Percentiles rank a stretch among this genome's conserved stretches.
Conservation (phyloP, 202 grass and related monocot species). For the Zizania palustris region DNA sequence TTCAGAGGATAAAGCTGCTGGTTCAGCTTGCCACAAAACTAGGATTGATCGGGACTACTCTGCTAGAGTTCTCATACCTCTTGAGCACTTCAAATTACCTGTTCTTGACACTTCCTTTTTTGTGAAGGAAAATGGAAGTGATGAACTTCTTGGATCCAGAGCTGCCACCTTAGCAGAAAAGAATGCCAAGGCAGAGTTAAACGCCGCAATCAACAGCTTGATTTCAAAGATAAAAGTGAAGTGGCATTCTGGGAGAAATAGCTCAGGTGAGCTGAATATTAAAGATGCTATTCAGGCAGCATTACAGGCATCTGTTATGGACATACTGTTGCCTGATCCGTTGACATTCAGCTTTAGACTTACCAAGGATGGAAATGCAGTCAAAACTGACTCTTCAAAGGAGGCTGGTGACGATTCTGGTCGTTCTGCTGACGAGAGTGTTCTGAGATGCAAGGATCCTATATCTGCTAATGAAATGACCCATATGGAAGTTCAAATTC, state of each 20-base stretch:
- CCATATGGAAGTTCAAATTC: conserved; percentile 78
- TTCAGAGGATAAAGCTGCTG: conserved; percentile 27
- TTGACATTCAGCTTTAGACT: conserved; percentile 90
- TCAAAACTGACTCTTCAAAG: conserved; percentile 31
- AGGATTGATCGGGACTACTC: conserved; percentile 97
- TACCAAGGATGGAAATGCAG: conserved; percentile 45
- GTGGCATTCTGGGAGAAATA: conserved; percentile 98
- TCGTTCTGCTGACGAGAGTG: conserved; percentile 26
- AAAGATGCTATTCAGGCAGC: conserved; percentile 93
- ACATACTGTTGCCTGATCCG: conserved; percentile 91
- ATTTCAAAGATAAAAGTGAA: conserved; percentile 98
- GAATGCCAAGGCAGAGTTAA: conserved; percentile 92
- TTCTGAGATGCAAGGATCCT: conserved; percentile 55
- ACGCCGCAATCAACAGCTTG: conserved; percentile 85
- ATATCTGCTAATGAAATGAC: conserved; percentile 89
- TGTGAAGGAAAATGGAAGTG: conserved; percentile 58
- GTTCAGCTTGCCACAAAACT: conserved; percentile 70
- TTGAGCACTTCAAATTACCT: conserved; percentile 96
- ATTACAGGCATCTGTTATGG: conserved; percentile 90
- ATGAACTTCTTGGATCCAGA: conserved; percentile 54
- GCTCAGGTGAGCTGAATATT: conserved; percentile 90
- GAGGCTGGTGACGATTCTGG: conserved; percentile 17
- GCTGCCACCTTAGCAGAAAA: conserved; percentile 62
- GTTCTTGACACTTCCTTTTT: conserved; percentile 91
- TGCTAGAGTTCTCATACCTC: conserved; percentile 89